Evolutionary conservation across 176 grass and related monocot genomes (phyloP), one percentile per base, ranked within the genome.

Genomic region (Dactylis glomerata): DNA sequence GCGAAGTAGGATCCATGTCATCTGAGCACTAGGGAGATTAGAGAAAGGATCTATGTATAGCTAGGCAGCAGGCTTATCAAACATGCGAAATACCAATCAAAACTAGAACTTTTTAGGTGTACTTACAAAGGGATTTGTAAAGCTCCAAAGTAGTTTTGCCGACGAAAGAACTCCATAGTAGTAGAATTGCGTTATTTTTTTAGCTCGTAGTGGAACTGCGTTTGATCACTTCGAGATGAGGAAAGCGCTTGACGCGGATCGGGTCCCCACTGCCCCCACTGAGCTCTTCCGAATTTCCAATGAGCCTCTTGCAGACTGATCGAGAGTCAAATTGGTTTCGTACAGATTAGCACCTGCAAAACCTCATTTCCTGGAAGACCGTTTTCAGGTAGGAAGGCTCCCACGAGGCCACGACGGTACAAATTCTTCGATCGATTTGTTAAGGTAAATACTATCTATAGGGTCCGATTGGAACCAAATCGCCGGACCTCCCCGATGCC

Each of bases 241-340:
- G 54, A 68, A 37, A 63, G 79, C 83, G 79, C 26, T 20, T n/a
- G 79, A 77, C 47, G 83, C 73, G 73, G 83, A 90, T 86, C 83
- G 44, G 41, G 83, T 76, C 83, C 66, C 66, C 34, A 22, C 1
- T 40, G 3, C 37, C 82, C 82, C 82, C 44, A 51, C 51, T 22
- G 9, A n/a, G 16, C 46, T 80, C 6, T 52, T 33, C 20, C 12
- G 4, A 24, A 11, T 15, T 30, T 44, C 23, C 17, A 7, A 1
- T 5, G 36, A 46, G n/a, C 6, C 51, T 85, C 62, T 8, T 38
- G 76, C 40, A 50, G 24, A 32, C 28, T 49, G 38, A 45, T 45
- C 76, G 14, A 5, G 15, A 24, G 55, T 51, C 67, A 24, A 75
- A 15, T 32, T 52, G 46, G 47, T 49, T 56, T 38, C 8, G 11